Evolutionary conservation across 2,329 filamentous ascomycete genomes (phyloP), one percentile per base, ranked within the genome.

Genomic region (Lasiodiplodia hormozganensis): DNA sequence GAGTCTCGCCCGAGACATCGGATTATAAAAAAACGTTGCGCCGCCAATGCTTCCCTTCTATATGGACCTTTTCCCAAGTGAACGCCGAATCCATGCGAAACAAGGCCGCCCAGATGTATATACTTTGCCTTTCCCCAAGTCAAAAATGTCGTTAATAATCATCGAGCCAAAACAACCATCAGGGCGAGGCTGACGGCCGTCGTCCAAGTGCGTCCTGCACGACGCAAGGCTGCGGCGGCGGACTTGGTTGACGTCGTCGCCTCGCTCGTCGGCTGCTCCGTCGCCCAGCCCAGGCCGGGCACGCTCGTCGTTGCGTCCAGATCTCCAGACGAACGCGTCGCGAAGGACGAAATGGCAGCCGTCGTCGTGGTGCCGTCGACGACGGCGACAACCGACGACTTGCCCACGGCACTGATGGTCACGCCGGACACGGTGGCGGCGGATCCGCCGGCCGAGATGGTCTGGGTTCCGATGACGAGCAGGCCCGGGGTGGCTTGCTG

Each of bases 361-460:
- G 40, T 62, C 3, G 58, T 34, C 8, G 58, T 62, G 16, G 58
- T 49, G 23, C 58, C 58, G 8, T 51, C 58, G 7, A 21, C 58
- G 16, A 51, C 40, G 4, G 40, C 58, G 4, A 62, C 58, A 2
- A 62, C 25, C 16, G 57, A 31, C 4, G 16, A n/a, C 12, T 12
- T 36, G 4, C 4, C 47, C 25, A 31, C 62, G 18, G 62, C 62
- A 16, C 62, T 65, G 18, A 65, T 31, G 3, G 25, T 31, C 7
- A 54, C 18, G 12, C 62, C 62, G 18, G 47, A 53, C n/a, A 54
- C n/a, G 7, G 62, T 54, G 8, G 49, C 62, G 4, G 62, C 62
- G 10, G 38, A 23, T 8, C 62, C 62, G 1, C 62, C 62, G 16
- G 25, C 47, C 5, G 51, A 38, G n/a, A 65, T 47, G 8, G 62